Evolutionary conservation across 2,329 filamentous ascomycete species (phyloP).

Genomic region (Trichoderma sp.): DNA sequence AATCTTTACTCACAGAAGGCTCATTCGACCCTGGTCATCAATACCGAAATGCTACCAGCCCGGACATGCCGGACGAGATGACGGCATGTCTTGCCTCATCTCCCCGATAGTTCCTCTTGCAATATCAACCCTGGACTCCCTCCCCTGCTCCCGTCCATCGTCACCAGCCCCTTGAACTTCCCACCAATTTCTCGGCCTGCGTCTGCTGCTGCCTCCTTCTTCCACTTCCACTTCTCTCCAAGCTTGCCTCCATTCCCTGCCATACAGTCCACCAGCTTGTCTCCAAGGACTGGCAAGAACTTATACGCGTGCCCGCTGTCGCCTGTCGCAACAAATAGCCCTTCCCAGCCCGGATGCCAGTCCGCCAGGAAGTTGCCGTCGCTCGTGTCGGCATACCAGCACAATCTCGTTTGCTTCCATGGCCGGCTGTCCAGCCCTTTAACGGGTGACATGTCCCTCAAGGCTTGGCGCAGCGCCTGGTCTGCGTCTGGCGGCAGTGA

Average conservation of each 20-base stretch:
- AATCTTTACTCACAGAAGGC: not conserved
- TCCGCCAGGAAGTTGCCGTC: constrained; percentile 70
- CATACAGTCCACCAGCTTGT: constrained; percentile 58
- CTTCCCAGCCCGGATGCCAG: constrained; percentile 61
- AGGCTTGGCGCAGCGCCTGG: constrained; percentile 57
- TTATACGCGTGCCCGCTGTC: constrained; percentile 68
- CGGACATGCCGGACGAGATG: not conserved
- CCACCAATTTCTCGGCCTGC: constrained; percentile 36
- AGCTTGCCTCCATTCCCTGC: constrained; percentile 50
- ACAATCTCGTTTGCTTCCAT: constrained; percentile 62
- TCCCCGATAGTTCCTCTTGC: constrained; percentile 40
- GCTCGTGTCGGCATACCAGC: constrained; percentile 75
- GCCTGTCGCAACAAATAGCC: constrained; percentile 60
- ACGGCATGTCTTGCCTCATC: constrained; percentile 2
- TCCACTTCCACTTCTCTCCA: constrained; percentile 61
- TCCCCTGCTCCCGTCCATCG: constrained; percentile 54
- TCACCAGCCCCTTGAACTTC: constrained; percentile 42
- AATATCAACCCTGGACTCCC: constrained; percentile 48
- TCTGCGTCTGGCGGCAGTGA: constrained; percentile 60
- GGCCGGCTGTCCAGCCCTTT: constrained; percentile 55
- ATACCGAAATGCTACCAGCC: not conserved
- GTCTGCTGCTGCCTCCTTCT: constrained; percentile 47
- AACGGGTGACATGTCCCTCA: constrained; percentile 60
- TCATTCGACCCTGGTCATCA: not conserved
- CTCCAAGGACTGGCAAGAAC: constrained; percentile 65